Evolutionary conservation across 306 rosid species (phyloP).

Genomic region (Hippophae rhamnoides): DNA sequence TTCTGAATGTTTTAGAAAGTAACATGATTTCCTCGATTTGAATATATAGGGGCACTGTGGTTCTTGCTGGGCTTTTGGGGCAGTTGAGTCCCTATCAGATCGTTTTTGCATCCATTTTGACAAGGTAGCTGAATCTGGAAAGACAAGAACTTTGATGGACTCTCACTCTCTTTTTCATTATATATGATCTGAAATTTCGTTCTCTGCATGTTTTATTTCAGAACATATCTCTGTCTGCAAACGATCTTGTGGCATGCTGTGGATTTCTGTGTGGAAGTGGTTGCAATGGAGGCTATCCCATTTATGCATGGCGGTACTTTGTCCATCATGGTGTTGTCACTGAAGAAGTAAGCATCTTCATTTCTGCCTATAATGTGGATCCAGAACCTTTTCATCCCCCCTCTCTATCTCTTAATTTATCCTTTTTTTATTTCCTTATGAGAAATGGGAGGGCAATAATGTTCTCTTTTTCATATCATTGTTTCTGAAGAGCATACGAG

Average conservation of each 20-base stretch:
- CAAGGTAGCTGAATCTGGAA: conserved; percentile 29
- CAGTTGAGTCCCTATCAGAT: conserved; percentile 82
- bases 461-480: too few relatives aligned
- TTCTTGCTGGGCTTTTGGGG: conserved; percentile 98
- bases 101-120: conserved; percentile 77
- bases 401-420: too few relatives aligned
- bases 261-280: conserved; percentile 90
- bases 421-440: too few relatives aligned
- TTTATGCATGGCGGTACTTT: conserved; percentile 72
- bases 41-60: conserved; percentile 90
- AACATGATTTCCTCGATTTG: background rate
- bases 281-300: conserved; percentile 78
- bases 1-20: background rate
- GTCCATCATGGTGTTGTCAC: conserved; percentile 82
- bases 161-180: too few relatives aligned
- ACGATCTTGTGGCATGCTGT: conserved; percentile 89
- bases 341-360: conserved; percentile 53
- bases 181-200: too few relatives aligned
- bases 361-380: background rate
- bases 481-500: too few relatives aligned
- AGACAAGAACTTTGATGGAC: too few relatives aligned
- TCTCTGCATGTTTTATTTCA: conserved; percentile 20
- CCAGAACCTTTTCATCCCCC: too few relatives aligned
- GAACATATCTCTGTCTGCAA: conserved; percentile 78
- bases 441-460: too few relatives aligned